Conservation (phyloP, 2,329 filamentous ascomycete genomes). For the Claviceps sp. region DNA sequence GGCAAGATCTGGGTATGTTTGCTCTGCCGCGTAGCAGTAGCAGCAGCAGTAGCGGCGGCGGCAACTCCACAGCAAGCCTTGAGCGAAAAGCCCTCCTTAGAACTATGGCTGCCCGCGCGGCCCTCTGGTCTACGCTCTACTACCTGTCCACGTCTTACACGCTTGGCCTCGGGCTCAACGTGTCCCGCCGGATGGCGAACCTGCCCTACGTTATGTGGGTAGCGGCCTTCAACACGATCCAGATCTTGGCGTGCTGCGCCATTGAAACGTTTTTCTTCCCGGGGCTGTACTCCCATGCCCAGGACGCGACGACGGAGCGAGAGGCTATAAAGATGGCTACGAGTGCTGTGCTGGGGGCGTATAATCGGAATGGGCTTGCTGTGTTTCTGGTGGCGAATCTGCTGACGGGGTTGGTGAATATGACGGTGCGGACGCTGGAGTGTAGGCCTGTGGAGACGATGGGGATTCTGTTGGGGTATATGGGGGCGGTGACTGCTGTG, state of each 20-base stretch:
- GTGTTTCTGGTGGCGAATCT: slow-evolving; percentile 83
- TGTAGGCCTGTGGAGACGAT: slow-evolving; percentile 52
- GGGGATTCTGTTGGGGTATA: slow-evolving; percentile 63
- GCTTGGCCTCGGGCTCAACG: slow-evolving; percentile 58
- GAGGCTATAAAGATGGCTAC: slow-evolving; percentile 57
- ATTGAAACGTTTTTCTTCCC: slow-evolving; percentile 73
- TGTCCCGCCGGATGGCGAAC: slow-evolving; percentile 84
- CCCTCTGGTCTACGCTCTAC: slow-evolving; percentile 59
- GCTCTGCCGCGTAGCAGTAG: slow-evolving; percentile 51
- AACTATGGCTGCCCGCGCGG: slow-evolving; percentile 50
- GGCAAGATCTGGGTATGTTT: slow-evolving; percentile 69
- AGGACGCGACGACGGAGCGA: slow-evolving; percentile 41
- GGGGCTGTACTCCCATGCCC: slow-evolving; percentile 43
- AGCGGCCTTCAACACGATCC: slow-evolving; percentile 76
- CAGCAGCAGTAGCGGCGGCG: slow-evolving; percentile 29
- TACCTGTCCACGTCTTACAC: slow-evolving; percentile 51
- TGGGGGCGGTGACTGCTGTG: slow-evolving; percentile 48
- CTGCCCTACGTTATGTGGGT: slow-evolving; percentile 91
- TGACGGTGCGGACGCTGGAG: slow-evolving; percentile 72
- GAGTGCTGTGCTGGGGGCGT: slow-evolving; percentile 67
- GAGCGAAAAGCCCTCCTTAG: slow-evolving; percentile 46
- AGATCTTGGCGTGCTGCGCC: slow-evolving; percentile 64
- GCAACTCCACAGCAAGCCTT: slow-evolving; percentile 26
- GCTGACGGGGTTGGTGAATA: slow-evolving; percentile 76
- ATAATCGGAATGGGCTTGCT: slow-evolving; percentile 76